Evolutionary conservation across 208 protist species (phyloP).

Genomic region (Wallacemonas rigidus): DNA sequence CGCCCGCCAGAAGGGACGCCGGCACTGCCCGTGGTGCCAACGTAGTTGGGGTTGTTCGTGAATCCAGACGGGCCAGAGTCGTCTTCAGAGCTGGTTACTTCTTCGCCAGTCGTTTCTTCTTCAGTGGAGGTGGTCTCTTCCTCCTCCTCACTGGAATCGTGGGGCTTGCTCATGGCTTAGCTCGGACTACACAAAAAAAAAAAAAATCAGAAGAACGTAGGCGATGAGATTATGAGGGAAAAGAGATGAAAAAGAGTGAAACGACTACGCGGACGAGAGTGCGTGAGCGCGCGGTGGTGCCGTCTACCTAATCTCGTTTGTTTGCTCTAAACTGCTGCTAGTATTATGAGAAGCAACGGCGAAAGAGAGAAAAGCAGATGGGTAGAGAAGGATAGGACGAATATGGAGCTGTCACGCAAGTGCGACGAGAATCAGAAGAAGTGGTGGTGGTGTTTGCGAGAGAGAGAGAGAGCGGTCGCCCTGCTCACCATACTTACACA

Average conservation of each 20-base stretch:
- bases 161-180: conserved; percentile 5
- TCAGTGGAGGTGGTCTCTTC: conserved; percentile 22
- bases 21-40: neutral
- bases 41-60: conserved; percentile 19
- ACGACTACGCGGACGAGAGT: neutral
- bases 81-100: conserved; percentile 4
- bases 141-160: conserved; percentile 24
- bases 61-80: conserved; percentile 2
- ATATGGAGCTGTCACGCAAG: neutral
- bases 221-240: conserved; percentile 7
- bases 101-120: conserved; percentile 11
- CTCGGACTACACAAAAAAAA: conserved; percentile 9
- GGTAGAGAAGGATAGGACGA: neutral
- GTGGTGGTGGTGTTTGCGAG: no score
- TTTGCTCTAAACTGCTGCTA: no score
- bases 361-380: neutral
- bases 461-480: no score
- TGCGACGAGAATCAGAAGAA: neutral
- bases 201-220: conserved; percentile 12
- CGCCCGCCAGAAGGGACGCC: neutral
- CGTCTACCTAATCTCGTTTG: no score
- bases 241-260: conserved; percentile 11
- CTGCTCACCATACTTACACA: no score
- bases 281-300: neutral
- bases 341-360: neutral